Conservation (phyloP, 768 basidiomycete species). For the Russula ochroleuca region DNA sequence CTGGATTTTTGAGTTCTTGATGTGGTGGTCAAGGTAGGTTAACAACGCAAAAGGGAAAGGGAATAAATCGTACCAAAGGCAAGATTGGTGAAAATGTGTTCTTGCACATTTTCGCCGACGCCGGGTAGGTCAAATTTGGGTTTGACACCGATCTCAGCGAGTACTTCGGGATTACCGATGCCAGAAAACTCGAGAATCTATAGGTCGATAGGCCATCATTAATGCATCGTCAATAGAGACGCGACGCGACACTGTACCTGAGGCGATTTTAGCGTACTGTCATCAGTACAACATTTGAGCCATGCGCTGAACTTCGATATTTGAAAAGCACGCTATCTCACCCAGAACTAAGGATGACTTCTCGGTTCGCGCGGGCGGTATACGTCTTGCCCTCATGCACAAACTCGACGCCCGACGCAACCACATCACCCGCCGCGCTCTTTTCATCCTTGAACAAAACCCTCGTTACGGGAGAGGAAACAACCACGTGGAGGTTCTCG, state of each 20-base stretch:
- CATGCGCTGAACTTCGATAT: neutral
- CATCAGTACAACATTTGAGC: neutral
- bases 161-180: conserved; percentile 43
- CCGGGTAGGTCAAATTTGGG: conserved; percentile 41
- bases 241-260: neutral
- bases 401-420: conserved; percentile 40
- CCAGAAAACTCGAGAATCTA: conserved; percentile 58
- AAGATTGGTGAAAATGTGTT: conserved; percentile 38
- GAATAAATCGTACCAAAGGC: conserved; percentile 30
- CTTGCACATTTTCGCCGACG: conserved; percentile 55
- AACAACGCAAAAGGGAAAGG: neutral
- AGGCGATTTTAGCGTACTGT: conserved; percentile 41
- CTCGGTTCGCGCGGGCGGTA: conserved; percentile 37
- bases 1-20: conserved; percentile 34
- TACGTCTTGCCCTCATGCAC: conserved; percentile 30
- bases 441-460: conserved; percentile 24
- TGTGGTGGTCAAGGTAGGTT: neutral
- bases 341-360: conserved; percentile 45
- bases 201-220: neutral
- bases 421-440: conserved; percentile 8
- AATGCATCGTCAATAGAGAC: neutral
- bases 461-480: conserved; percentile 23
- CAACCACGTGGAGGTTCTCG: conserved; percentile 22
- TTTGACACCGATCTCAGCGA: conserved; percentile 40
- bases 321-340: conserved; percentile 22